Base-by-base conservation (phyloP, 2,329 filamentous ascomycete species). In the Penicillium sp. region DNA sequence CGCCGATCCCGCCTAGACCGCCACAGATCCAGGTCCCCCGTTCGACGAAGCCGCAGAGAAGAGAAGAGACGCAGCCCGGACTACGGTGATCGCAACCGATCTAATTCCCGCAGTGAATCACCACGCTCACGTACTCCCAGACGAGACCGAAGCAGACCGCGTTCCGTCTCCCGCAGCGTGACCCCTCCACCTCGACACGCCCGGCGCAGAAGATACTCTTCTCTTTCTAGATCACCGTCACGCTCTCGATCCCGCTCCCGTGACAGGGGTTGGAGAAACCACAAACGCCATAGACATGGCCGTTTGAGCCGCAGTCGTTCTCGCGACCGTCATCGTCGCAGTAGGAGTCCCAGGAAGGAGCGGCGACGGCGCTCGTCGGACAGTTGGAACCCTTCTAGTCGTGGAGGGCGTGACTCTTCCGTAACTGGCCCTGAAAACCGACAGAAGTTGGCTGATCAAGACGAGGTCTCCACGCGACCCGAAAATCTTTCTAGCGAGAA, bases 101-200 rank as follows among this genome's bases (percentile, higher is more conserved):
- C 79, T 67, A 68, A 63, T 61, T 71, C 74, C 68, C 74, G 74
- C 63, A 73, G 69, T 74, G 68, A 74, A 62, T 73, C 74, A 66
- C 77, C 76, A 63, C 78, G 77, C 78, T 82, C 80, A 80, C 79
- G 71, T 73, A 76, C 76, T 69, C 72, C 76, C 73, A 81, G 76
- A 76, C 68, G 74, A 74, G 65, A 69, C 54, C 71, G 70, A 62
- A 66, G 65, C 60, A 69, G 69, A 65, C 70, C 63, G 55, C 65
- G 71, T 63, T 75, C 72, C 46, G 61, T 69, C 46, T 71, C 69
- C 45, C 70, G 66, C 63, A 73, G 67, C 56, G 57, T 63, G 44
- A 72, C 69, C 25, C 68, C 63, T 24, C 39, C 39, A 41, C 66
- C 71, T 48, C 60, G 67, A 47, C 62, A 64, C 44, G 54, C 58